These are phyloP conservation scores for Trichoderma pleuroti DNA, from an alignment of 2,329 filamentous ascomycete genomes.

Conservation along the genomic window DNA sequence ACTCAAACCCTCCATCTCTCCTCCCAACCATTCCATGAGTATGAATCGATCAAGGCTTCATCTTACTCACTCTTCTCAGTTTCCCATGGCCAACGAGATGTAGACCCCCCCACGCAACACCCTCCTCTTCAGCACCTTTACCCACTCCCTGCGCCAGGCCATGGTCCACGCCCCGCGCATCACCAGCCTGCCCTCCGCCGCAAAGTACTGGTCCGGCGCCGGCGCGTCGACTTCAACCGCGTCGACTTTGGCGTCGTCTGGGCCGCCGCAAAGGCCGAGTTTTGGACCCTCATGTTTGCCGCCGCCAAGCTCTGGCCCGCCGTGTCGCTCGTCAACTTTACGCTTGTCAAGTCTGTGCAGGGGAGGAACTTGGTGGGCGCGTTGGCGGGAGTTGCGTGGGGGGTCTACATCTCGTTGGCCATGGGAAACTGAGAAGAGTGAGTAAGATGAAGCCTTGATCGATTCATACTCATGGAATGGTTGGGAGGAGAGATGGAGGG, in stretches of 20 bases:
- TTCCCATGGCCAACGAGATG: slow-evolving; percentile 58
- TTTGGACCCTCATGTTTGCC: slow-evolving; percentile 62
- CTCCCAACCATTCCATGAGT: not conserved
- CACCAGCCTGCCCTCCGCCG: slow-evolving; percentile 35
- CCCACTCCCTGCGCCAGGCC: slow-evolving; percentile 53
- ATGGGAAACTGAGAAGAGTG: slow-evolving; percentile 33
- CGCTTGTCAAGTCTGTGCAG: slow-evolving; percentile 65
- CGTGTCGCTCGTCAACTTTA: slow-evolving; percentile 68
- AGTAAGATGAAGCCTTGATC: not conserved
- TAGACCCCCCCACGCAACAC: slow-evolving; percentile 78
- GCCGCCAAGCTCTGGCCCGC: slow-evolving; percentile 68
- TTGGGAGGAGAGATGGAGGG: not conserved
- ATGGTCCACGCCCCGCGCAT: slow-evolving; percentile 42
- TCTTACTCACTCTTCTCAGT: slow-evolving; percentile 20
- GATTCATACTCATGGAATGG: not conserved
- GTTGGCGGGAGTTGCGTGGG: slow-evolving; percentile 69
- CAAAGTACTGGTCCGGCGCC: slow-evolving; percentile 36
- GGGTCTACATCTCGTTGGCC: slow-evolving; percentile 68
- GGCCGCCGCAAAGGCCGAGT: slow-evolving; percentile 49
- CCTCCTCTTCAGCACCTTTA: slow-evolving; percentile 57
- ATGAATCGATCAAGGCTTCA: not conserved
- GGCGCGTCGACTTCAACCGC: slow-evolving; percentile 42
- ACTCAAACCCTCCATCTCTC: not conserved
- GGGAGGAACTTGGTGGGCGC: slow-evolving; percentile 68
- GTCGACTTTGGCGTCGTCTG: slow-evolving; percentile 47